phyloP scores from a whole-genome alignment of 148 eudicot species.

The Diospyros lotus region DNA sequence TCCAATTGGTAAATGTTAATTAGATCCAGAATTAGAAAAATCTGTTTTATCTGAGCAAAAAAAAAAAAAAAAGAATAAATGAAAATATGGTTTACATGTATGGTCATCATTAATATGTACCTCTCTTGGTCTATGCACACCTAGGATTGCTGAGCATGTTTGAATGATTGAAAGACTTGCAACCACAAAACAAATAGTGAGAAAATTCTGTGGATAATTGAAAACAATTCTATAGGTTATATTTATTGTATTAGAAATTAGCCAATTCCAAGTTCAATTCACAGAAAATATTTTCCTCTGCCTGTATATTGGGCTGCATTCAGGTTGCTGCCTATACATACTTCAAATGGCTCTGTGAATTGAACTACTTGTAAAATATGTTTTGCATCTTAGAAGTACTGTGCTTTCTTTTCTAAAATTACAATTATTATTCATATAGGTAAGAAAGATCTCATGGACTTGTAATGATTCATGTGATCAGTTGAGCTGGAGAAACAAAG shows the following conservation, averaged over 20 bases:
- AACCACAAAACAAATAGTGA: not conserved
- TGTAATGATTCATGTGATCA: slow-evolving; percentile 18
- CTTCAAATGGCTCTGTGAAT: not conserved
- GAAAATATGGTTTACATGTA: not conserved
- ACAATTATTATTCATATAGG: slow-evolving; percentile 3
- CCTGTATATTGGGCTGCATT: not conserved
- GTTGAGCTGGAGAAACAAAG: slow-evolving; percentile 93
- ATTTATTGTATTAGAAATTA: not conserved
- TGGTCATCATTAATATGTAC: not conserved
- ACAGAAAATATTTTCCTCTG: not conserved
- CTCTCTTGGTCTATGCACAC: not conserved
- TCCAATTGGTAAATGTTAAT: not conserved
- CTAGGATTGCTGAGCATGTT: not conserved
- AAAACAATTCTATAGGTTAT: not conserved
- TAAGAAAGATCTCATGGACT: slow-evolving; percentile 3
- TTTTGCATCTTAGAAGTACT: not conserved
- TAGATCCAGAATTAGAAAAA: not conserved
- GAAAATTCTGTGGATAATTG: not conserved
- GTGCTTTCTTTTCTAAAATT: not conserved
- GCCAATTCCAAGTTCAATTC: not conserved
- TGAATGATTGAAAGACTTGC: not conserved
- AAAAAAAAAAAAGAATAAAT: too few relatives aligned
- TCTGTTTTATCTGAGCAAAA: not conserved
- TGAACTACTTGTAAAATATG: too few relatives aligned
- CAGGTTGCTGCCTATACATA: not conserved